A percentile compares a stretch with the other conserved stretches of the same genome.
phyloP scores from a whole-genome alignment of 257 asterid species.

The Solanum phureja region DNA sequence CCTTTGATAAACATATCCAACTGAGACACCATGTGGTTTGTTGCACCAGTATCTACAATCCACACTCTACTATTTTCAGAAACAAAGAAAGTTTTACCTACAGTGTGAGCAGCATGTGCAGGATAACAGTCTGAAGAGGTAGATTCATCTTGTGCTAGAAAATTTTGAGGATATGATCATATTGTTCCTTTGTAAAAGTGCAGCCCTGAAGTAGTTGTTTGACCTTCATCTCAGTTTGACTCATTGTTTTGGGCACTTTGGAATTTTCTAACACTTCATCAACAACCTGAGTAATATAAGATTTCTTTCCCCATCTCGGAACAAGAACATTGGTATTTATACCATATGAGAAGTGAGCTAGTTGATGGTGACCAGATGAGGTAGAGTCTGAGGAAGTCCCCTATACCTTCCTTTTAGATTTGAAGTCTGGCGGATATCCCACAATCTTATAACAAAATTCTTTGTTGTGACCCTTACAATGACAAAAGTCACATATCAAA shows the following conservation, averaged over 20 bases:
- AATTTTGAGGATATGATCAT: too few species aligned
- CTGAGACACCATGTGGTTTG: background rate
- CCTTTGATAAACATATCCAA: background rate
- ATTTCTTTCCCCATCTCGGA: too few species aligned
- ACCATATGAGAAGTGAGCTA: background rate
- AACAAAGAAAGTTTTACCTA: background rate
- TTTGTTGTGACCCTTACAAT: background rate
- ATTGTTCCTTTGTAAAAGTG: too few species aligned
- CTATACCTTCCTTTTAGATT: background rate
- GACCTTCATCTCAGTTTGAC: too few species aligned
- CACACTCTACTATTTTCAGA: background rate
- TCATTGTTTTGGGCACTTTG: too few species aligned
- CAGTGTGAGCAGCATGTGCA: background rate
- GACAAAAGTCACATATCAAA: background rate
- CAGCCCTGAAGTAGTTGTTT: too few species aligned
- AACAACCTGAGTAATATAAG: too few species aligned
- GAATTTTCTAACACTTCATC: too few species aligned
- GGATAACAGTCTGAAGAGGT: background rate
- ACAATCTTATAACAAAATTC: background rate
- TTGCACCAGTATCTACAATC: background rate
- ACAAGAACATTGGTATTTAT: too few species aligned
- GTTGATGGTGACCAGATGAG: background rate
- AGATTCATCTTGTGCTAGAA: background rate
- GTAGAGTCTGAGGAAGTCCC: background rate
- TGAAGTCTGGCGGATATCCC: background rate